Percentiles rank a stretch among this genome's conserved stretches.
phyloP scores from a whole-genome alignment of 1,139 yeast species.

The Protomyces pachydermus region DNA sequence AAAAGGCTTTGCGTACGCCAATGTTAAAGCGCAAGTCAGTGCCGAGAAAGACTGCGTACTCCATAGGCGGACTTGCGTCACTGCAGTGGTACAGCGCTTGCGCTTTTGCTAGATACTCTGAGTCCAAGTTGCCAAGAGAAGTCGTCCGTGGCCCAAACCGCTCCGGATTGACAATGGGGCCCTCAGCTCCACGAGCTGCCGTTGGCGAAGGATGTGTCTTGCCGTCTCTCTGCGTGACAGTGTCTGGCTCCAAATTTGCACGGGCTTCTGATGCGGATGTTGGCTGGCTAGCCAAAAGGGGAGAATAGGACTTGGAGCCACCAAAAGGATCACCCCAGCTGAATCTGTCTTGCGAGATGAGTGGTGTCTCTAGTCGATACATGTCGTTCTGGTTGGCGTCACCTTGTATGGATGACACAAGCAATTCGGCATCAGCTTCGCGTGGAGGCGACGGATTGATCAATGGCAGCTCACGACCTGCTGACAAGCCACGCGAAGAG shows the following conservation, averaged over 20 bases:
- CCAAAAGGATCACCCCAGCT: background rate
- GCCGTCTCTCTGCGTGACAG: background rate
- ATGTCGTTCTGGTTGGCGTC: background rate
- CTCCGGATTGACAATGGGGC: too few species aligned
- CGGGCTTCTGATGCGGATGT: background rate
- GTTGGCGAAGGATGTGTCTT: background rate
- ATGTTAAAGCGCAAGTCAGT: slow-evolving; percentile 3
- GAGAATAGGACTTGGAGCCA: background rate
- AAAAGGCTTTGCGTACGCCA: slow-evolving; percentile 35
- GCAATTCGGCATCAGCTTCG: background rate
- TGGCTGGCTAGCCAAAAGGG: background rate
- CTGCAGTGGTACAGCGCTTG: background rate
- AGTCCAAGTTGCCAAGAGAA: background rate
- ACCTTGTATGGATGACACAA: background rate
- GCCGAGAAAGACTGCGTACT: slow-evolving; percentile 16
- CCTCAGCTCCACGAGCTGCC: background rate
- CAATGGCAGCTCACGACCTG: background rate
- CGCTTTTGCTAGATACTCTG: background rate
- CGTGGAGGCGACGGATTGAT: background rate
- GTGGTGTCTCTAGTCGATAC: background rate
- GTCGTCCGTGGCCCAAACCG: background rate
- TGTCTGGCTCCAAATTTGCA: background rate
- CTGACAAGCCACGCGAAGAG: background rate
- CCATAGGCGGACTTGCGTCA: background rate
- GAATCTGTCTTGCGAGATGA: background rate